Conservation (phyloP, 306 rosid genomes). For the Malus sylvestris region DNA sequence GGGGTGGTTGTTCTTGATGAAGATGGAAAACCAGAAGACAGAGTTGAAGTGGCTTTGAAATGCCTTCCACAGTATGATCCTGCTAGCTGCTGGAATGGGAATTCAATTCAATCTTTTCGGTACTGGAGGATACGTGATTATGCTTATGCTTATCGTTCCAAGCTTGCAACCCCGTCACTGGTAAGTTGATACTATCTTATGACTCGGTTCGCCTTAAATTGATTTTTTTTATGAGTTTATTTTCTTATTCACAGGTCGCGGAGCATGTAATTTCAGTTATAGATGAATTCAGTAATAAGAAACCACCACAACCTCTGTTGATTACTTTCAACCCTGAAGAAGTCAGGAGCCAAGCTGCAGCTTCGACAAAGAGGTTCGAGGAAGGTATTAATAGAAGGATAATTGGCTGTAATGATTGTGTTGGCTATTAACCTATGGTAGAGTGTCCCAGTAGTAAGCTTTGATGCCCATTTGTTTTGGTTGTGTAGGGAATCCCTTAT, state of each 20-base stretch:
- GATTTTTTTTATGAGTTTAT: not conserved
- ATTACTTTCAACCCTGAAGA: constrained; percentile 73
- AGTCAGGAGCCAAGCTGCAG: constrained; percentile 76
- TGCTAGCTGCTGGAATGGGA: constrained; percentile 33
- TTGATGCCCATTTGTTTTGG: constrained; percentile 16
- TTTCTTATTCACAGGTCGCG: constrained; percentile 41
- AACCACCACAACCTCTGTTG: constrained; percentile 58
- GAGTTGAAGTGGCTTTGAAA: constrained; percentile 62
- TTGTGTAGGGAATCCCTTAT: constrained; percentile 62
- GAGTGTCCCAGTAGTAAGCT: not conserved
- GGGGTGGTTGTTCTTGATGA: constrained; percentile 56
- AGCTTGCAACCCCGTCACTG: constrained; percentile 63
- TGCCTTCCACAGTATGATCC: constrained; percentile 79
- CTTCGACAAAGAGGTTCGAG: constrained; percentile 79
- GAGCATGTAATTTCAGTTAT: constrained; percentile 62
- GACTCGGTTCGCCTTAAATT: constrained; percentile 6
- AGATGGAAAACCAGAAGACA: constrained; percentile 63
- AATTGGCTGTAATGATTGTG: not conserved
- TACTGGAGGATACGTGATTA: constrained; percentile 96
- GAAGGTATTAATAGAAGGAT: constrained; percentile 42
- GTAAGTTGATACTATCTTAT: constrained; percentile 34
- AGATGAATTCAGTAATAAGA: constrained; percentile 46
- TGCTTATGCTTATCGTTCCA: constrained; percentile 75
- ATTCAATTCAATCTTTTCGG: constrained; percentile 36
- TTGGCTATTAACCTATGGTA: not conserved